These are phyloP conservation scores for Tolypocladium sp. DNA, from an alignment of 2,329 filamentous ascomycete genomes.

Conservation along the genomic window DNA sequence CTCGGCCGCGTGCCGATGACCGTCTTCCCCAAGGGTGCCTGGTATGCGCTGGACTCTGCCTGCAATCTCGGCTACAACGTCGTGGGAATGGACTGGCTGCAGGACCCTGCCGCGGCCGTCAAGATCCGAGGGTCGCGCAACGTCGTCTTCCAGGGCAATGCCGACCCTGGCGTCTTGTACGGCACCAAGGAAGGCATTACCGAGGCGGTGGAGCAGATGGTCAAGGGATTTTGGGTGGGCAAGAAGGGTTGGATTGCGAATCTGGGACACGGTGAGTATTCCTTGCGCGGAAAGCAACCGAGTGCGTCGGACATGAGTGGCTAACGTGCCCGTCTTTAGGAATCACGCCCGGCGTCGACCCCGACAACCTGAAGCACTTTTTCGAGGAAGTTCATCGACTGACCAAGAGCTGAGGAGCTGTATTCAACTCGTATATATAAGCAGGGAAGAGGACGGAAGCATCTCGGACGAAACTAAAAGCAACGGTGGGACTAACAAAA, in stretches of 20 bases:
- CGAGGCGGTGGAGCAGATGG: constrained; percentile 74
- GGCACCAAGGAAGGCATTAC: constrained; percentile 77
- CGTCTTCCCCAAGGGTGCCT: constrained; percentile 95
- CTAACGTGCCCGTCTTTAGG: constrained; percentile 37
- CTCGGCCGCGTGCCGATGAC: constrained; percentile 87
- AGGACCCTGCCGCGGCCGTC: constrained; percentile 78
- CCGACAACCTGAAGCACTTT: constrained; percentile 87
- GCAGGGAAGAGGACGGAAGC: background rate
- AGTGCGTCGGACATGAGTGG: background rate
- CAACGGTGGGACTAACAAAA: background rate
- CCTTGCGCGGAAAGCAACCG: background rate
- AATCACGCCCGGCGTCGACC: constrained; percentile 90
- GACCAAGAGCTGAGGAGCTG: constrained; percentile 30
- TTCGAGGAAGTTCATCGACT: constrained; percentile 83
- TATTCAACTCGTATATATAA: background rate
- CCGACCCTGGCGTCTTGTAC: constrained; percentile 88
- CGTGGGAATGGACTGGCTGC: constrained; percentile 89
- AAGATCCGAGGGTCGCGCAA: constrained; percentile 66
- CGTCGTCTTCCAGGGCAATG: constrained; percentile 85
- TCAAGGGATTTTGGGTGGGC: constrained; percentile 68
- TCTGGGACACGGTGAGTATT: constrained; percentile 73
- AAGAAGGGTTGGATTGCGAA: constrained; percentile 97
- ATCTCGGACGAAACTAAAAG: background rate
- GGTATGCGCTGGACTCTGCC: constrained; percentile 83
- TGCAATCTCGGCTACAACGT: constrained; percentile 89